Base-by-base conservation (phyloP, 2,329 filamentous ascomycete species). In the Pseudocercospora pini-densiflorae region DNA sequence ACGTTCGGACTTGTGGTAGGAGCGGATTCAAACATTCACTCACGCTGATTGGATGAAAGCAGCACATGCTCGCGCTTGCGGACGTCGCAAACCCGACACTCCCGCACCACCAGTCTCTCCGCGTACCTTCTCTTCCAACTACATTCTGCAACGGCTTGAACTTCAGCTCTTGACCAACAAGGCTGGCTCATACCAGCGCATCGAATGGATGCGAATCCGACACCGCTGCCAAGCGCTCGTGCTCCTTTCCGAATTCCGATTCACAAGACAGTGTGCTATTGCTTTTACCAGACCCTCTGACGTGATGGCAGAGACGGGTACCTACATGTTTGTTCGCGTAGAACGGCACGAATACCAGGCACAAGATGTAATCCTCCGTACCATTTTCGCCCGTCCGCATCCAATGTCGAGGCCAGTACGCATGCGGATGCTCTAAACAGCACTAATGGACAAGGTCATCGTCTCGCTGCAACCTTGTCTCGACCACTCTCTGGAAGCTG, bases 381-480 rank as follows among this genome's bases (percentile, higher is more conserved):
- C 19, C 3, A 24, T 27, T 53, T 19, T 53, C 49, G 49, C 23
- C 19, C 19, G 24, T 19, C 21, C 21, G 45, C n/a, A 12, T 49
- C 45, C 45, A 12, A 21, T 53, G 21, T 53, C 19, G 49, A 24
- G 23, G 14, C 47, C 47, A 24, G 47, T 6, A 51, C 47, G 47
- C 47, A 51, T 45, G 5, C 23, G 47, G n/a, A 51, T 51, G n/a
- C 47, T 51, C 47, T 51, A 51, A 51, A 51, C 47, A 51, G 47
- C 47, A 21, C 47, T 51, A 23, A 51, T 8, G 6, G 21, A 51
- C 47, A 51, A 12, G 19, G 47, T 7, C 47, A 51, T 21, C 43
- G 10, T 10, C 14, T 16, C 43, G 43, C 10, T 5, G 43, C 14
- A 51, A 51, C 47, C 47, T 51, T 21, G 47, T 23, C 47, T 51